Evolutionary conservation across 2,329 filamentous ascomycete genomes (phyloP).

Genomic region (Diaporthe sp.): DNA sequence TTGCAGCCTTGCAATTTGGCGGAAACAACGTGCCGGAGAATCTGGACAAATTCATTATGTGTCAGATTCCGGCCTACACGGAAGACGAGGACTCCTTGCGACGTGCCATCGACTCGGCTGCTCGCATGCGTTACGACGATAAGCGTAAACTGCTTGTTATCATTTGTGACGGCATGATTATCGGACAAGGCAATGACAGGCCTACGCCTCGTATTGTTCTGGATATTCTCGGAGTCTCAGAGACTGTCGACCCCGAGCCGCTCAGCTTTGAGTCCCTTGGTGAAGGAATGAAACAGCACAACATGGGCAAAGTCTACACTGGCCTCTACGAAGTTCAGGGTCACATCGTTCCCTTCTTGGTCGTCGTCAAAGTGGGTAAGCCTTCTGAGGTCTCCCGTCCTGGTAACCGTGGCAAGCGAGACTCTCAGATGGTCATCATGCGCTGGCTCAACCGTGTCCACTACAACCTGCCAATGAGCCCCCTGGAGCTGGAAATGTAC

Average conservation of each 20-base stretch:
- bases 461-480: conserved; percentile 96
- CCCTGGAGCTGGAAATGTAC: conserved; percentile 96
- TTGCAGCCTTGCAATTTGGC: conserved; percentile 94
- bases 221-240: conserved; percentile 95
- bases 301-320: conserved; percentile 99
- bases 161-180: conserved; percentile 99
- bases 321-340: conserved; percentile 97
- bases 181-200: conserved; percentile 96
- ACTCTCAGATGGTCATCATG: conserved; percentile 99
- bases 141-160: conserved; percentile 96
- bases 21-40: conserved; percentile 94
- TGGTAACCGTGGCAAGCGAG: conserved; percentile 98
- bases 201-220: conserved; percentile 96
- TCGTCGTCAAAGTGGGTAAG: conserved; percentile 97
- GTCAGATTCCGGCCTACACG: conserved; percentile 96
- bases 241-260: conserved; percentile 93
- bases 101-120: conserved; percentile 95
- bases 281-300: conserved; percentile 97
- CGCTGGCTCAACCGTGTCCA: conserved; percentile 99
- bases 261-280: conserved; percentile 97
- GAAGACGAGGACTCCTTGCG: conserved; percentile 98
- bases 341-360: conserved; percentile 97
- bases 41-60: conserved; percentile 98
- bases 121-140: conserved; percentile 96
- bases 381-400: conserved; percentile 95